These are phyloP conservation scores for Lavandula angustifolia DNA, from an alignment of 257 asterid genomes.

Conservation along the genomic window DNA sequence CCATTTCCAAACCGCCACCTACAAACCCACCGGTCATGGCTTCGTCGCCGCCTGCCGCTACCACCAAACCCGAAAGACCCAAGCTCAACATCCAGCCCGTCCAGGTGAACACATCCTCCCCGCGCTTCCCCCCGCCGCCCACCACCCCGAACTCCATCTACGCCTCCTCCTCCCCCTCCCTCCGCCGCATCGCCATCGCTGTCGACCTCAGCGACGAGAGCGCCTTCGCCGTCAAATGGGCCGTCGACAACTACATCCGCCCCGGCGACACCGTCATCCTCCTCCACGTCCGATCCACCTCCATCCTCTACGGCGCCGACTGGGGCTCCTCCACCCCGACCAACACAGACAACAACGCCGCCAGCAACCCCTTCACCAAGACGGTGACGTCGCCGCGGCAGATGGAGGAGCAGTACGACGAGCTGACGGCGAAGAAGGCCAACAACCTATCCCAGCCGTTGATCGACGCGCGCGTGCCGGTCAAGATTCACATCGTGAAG, in stretches of 20 bases:
- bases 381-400: constrained; percentile 56
- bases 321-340: constrained; percentile 46
- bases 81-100: constrained; percentile 32
- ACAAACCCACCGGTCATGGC: constrained; percentile 26
- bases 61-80: constrained; percentile 5
- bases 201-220: constrained; percentile 83
- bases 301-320: constrained; percentile 65
- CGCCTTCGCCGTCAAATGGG: constrained; percentile 73
- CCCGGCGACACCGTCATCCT: constrained; percentile 77
- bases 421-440: constrained; percentile 56
- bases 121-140: constrained; percentile 51
- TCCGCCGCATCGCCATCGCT: constrained; percentile 67
- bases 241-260: constrained; percentile 72
- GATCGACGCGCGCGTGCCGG: constrained; percentile 60
- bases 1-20: not conserved
- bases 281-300: constrained; percentile 63
- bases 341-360: not conserved
- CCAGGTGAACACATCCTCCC: constrained; percentile 47
- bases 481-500: constrained; percentile 75
- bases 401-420: constrained; percentile 66
- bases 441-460: constrained; percentile 68
- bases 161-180: constrained; percentile 61
- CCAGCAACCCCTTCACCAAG: constrained; percentile 42
- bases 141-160: constrained; percentile 63
- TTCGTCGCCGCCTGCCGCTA: constrained; percentile 27